A percentile compares a stretch with the other conserved stretches of the same genome.
Evolutionary conservation across 306 rosid genomes (phyloP).

Genomic region (Begonia fuchsioides): DNA sequence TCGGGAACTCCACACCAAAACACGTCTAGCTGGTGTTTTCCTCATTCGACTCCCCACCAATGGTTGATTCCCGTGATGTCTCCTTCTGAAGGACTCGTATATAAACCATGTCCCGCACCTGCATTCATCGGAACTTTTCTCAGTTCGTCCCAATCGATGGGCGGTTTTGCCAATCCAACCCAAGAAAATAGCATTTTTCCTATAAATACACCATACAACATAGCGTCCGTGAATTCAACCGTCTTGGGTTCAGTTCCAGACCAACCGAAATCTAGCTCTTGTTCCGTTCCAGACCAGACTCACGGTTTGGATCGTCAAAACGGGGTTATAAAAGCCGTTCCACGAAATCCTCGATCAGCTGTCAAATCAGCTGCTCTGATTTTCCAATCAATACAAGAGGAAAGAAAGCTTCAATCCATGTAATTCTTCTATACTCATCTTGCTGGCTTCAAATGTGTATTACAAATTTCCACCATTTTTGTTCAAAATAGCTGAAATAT

Average conservation of each 20-base stretch:
- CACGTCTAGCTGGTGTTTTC: slow-evolving; percentile 47
- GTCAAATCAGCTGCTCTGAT: slow-evolving; percentile 80
- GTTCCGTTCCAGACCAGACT: slow-evolving; percentile 24
- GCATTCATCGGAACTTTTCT: slow-evolving; percentile 40
- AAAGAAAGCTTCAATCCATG: slow-evolving; percentile 33
- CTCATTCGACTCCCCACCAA: slow-evolving; percentile 49
- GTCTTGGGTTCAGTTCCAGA: slow-evolving; percentile 40
- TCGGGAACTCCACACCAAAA: slow-evolving; percentile 30
- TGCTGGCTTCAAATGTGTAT: not conserved
- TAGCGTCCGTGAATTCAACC: slow-evolving; percentile 31
- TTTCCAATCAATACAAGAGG: slow-evolving; percentile 73
- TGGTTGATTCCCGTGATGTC: slow-evolving; percentile 75
- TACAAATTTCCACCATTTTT: too few species aligned
- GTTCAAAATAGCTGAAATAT: too few species aligned
- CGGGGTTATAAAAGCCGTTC: slow-evolving; percentile 70
- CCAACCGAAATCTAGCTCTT: slow-evolving; percentile 24
- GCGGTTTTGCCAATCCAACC: slow-evolving; percentile 18
- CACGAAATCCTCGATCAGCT: slow-evolving; percentile 63
- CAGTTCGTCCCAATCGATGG: slow-evolving; percentile 40
- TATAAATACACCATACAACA: slow-evolving; percentile 35
- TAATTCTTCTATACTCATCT: not conserved
- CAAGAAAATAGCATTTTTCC: slow-evolving; percentile 40
- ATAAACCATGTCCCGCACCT: slow-evolving; percentile 70
- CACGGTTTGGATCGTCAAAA: slow-evolving; percentile 21
- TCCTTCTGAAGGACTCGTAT: slow-evolving; percentile 74